phyloP scores from a whole-genome alignment of 2,329 filamentous ascomycete genomes.

The Ophiocordyceps camponoti-leonardi region DNA sequence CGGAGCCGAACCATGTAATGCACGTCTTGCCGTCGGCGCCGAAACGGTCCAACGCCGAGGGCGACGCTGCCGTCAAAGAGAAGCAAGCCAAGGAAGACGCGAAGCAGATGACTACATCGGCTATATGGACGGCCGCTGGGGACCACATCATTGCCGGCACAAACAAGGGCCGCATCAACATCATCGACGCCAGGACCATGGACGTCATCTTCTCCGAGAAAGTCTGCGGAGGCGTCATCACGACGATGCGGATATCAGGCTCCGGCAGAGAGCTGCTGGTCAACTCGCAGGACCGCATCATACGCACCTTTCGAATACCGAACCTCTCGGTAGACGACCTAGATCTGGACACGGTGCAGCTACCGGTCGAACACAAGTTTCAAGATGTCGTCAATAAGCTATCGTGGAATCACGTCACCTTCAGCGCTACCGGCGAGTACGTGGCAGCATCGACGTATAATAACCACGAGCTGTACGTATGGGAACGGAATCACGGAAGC shows the following conservation, averaged over 20 bases:
- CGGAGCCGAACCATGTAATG: constrained; percentile 51
- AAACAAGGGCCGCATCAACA: constrained; percentile 90
- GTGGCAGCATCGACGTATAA: constrained; percentile 94
- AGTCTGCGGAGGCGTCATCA: constrained; percentile 73
- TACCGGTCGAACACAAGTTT: constrained; percentile 94
- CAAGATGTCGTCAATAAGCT: constrained; percentile 92
- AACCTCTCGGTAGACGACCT: constrained; percentile 53
- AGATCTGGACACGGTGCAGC: constrained; percentile 69
- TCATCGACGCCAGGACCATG: constrained; percentile 68
- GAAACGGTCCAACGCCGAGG: constrained; percentile 52
- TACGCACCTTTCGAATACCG: constrained; percentile 80
- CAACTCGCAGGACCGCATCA: constrained; percentile 88
- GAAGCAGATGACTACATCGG: constrained; percentile 86
- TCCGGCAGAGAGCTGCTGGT: constrained; percentile 80
- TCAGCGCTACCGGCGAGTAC: constrained; percentile 87
- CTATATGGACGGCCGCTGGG: constrained; percentile 71
- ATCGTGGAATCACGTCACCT: constrained; percentile 94
- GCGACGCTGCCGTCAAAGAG: constrained; percentile 53
- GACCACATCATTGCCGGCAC: constrained; percentile 86
- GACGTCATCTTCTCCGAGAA: constrained; percentile 81
- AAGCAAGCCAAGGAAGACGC: constrained; percentile 85
- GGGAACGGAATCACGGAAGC: constrained; percentile 87
- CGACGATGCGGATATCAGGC: constrained; percentile 62
- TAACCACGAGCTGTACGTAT: constrained; percentile 97
- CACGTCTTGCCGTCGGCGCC: constrained; percentile 68